Base-by-base conservation (phyloP, 768 basidiomycete genomes). In the Hericium erinaceus region DNA sequence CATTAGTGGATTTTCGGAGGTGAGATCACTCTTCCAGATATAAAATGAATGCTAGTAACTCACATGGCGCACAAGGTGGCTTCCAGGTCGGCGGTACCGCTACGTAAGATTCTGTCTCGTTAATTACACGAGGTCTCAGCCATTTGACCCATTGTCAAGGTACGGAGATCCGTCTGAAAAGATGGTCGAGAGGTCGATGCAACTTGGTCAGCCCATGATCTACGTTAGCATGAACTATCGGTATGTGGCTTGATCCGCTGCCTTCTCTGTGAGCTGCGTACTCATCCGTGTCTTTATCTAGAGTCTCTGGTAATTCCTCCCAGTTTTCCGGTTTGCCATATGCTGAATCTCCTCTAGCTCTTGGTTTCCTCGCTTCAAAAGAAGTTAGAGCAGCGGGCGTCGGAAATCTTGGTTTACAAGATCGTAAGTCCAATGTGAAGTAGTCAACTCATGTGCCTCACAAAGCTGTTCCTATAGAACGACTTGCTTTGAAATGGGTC, bases 321-420 rank as follows among this genome's bases (percentile, higher is more conserved):
- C 51, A 15, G 12, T 1, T 28, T 15, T 39, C 15, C 10, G 13
- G 16, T 38, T 3, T 4, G 9, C 4, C 8, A 22, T 40, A n/a
- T 22, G 9, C 33, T 28, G 8, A 33, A 22, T 15, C 3, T 22
- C 18, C 48, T 50, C 18, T 16, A 60, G 78, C 75, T 1, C 77
- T 80, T 56, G 80, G 81, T 4, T 83, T 83, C 66, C 59, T 81
- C 33, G 74, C 75, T 1, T 69, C 79, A 40, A 67, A 75, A 61
- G 80, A 82, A 70, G 75, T 81, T 2, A 75, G 75, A 50, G 73
- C 69, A 10, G 81, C 79, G 3, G 76, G 77, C 0, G 71, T 80
- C 3, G 80, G 79, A 1, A 87, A 87, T 64, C 73, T 85, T 18
- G 86, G 85, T 15, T 68, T 88, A 15, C 77, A 77, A 58, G 84